Conservation (phyloP, 805 yeast genomes). For the Saturnispora diversa region DNA sequence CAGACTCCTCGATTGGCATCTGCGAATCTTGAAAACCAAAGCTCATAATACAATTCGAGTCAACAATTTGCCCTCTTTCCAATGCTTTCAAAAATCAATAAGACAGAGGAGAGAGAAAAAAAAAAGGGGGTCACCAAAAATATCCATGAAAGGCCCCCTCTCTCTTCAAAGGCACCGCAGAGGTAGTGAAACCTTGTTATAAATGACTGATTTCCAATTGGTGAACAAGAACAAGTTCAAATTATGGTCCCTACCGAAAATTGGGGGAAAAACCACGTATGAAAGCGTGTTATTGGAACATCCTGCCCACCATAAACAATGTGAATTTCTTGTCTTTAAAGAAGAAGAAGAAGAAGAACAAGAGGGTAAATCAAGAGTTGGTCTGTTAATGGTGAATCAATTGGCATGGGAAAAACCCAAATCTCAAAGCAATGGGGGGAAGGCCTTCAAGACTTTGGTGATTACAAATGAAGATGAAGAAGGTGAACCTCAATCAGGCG, state of each 20-base stretch:
- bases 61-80: conserved; percentile 1
- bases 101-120: background rate
- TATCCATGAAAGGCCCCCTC: no score
- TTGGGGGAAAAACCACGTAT: background rate
- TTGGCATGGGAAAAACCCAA: conserved; percentile 19
- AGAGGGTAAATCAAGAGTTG: no score
- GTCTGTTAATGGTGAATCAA: conserved; percentile 24
- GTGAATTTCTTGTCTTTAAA: conserved; percentile 7
- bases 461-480: background rate
- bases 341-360: background rate
- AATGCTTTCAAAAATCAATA: background rate
- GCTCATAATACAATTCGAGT: background rate
- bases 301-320: conserved; percentile 11
- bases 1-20: background rate
- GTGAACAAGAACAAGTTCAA: background rate
- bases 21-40: conserved; percentile 1
- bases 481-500: background rate
- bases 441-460: background rate
- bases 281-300: conserved; percentile 13
- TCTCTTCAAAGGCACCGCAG: no score
- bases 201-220: background rate
- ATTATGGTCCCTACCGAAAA: conserved; percentile 1
- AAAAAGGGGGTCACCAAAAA: background rate
- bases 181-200: background rate
- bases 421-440: conserved; percentile 12